Evolutionary conservation across 2,329 filamentous ascomycete genomes (phyloP).

Genomic region (Botrytis medusae): DNA sequence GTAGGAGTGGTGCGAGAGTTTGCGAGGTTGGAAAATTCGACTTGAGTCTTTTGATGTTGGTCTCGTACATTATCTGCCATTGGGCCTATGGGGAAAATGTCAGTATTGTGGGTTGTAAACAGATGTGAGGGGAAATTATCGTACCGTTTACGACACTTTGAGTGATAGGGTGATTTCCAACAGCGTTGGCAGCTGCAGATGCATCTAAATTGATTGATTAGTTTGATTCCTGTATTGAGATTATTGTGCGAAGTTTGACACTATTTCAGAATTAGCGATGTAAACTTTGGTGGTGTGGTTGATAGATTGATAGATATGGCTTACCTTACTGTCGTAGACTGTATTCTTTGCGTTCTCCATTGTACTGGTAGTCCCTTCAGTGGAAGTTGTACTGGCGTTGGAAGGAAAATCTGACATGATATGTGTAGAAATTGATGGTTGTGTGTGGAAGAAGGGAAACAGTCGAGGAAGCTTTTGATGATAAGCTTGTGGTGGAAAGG

Average conservation of each 20-base stretch:
- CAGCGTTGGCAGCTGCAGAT: conserved; percentile 37
- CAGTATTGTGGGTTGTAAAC: not conserved
- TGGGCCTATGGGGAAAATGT: conserved; percentile 47
- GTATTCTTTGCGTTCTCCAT: conserved; percentile 23
- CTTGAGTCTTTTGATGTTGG: conserved; percentile 54
- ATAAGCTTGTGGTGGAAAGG: not conserved
- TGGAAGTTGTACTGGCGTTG: conserved; percentile 12
- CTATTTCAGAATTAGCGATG: conserved; percentile 18
- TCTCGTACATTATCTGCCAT: conserved; percentile 60
- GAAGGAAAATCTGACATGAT: conserved; percentile 21
- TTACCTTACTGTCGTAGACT: conserved; percentile 22
- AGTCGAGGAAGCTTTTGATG: not conserved
- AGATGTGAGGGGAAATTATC: conserved; percentile 23
- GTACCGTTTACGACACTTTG: conserved; percentile 39
- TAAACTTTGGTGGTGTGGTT: not conserved
- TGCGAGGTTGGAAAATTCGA: conserved; percentile 59
- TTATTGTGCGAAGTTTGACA: conserved; percentile 4
- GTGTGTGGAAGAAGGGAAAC: not conserved
- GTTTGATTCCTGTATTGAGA: conserved; percentile 7
- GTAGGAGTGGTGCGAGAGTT: conserved; percentile 55
- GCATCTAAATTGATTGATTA: conserved; percentile 35
- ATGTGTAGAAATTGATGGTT: not conserved
- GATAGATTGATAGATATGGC: not conserved
- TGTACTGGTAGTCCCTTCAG: conserved; percentile 2
- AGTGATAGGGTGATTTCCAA: conserved; percentile 39